phyloP scores from a whole-genome alignment of 2,329 filamentous ascomycete genomes.

The Rhynchosporium agropyri region DNA sequence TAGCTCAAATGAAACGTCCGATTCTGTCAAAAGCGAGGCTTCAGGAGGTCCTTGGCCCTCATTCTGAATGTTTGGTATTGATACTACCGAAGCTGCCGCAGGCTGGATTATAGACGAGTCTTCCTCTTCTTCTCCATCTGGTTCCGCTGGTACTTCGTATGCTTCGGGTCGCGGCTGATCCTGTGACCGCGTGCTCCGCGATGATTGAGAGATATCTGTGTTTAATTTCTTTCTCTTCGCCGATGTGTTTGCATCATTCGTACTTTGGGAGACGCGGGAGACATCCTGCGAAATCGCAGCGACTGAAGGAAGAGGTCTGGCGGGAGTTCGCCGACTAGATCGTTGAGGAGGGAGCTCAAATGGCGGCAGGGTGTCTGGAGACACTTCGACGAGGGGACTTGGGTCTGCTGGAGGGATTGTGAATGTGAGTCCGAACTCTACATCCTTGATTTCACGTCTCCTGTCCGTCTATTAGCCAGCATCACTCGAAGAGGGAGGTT shows the following conservation, averaged over 20 bases:
- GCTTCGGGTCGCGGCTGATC: constrained; percentile 33
- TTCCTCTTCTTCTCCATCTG: constrained; percentile 26
- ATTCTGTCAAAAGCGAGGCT: not conserved
- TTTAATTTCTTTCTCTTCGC: constrained; percentile 41
- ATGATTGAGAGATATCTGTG: constrained; percentile 33
- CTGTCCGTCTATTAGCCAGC: constrained; percentile 41
- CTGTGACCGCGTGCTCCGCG: constrained; percentile 36
- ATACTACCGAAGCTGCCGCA: constrained; percentile 7
- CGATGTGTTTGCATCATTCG: constrained; percentile 42
- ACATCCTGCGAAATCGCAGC: constrained; percentile 12
- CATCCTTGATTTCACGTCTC: constrained; percentile 58
- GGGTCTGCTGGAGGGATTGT: constrained; percentile 35
- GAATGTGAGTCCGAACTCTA: constrained; percentile 60
- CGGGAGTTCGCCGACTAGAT: constrained; percentile 29
- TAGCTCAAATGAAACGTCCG: not conserved
- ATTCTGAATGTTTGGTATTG: not conserved
- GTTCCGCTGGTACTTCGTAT: constrained; percentile 24
- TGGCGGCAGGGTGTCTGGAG: constrained; percentile 22
- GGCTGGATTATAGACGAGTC: constrained; percentile 22
- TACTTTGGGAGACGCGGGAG: constrained; percentile 22
- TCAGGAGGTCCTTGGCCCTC: not conserved
- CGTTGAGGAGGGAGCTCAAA: constrained; percentile 27
- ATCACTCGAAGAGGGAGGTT: constrained; percentile 1
- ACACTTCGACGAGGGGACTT: constrained; percentile 9
- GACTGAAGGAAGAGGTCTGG: not conserved